These are phyloP conservation scores for Pseudocercospora eumusae DNA, from an alignment of 2,329 filamentous ascomycete genomes.

Conservation along the genomic window DNA sequence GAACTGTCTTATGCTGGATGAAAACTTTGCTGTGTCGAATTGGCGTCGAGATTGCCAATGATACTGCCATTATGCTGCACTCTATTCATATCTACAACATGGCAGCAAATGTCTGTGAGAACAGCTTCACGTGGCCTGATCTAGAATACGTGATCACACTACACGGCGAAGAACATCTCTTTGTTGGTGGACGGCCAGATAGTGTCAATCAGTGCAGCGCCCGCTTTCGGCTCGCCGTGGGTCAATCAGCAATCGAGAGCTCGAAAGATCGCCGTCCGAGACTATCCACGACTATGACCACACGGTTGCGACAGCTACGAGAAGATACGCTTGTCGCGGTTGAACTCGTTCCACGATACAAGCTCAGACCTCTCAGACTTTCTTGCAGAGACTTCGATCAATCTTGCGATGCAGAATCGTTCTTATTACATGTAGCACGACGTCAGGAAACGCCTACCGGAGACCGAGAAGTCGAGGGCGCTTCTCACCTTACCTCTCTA, in stretches of 20 bases:
- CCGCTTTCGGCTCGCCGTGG: background rate
- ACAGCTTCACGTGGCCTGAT: background rate
- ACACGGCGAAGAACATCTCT: slow-evolving; percentile 4
- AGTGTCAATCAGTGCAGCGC: background rate
- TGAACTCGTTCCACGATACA: background rate
- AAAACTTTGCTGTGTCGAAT: background rate
- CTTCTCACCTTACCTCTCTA: background rate
- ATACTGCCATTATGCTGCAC: background rate
- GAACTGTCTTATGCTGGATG: slow-evolving; percentile 2
- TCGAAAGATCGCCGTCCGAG: background rate
- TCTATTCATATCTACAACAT: background rate
- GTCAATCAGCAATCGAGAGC: background rate
- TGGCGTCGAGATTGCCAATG: background rate
- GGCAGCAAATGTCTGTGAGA: background rate
- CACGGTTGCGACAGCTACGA: too few species aligned
- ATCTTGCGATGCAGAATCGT: background rate
- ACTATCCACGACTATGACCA: too few species aligned
- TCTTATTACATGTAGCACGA: background rate
- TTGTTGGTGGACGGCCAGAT: background rate
- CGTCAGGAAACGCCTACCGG: background rate
- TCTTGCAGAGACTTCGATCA: too few species aligned
- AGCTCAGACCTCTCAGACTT: background rate
- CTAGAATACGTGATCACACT: slow-evolving; percentile 7
- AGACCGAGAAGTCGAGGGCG: background rate
- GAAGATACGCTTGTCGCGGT: background rate